Base-by-base conservation (phyloP, 2,329 filamentous ascomycete genomes). In the Verticillium longisporum region DNA sequence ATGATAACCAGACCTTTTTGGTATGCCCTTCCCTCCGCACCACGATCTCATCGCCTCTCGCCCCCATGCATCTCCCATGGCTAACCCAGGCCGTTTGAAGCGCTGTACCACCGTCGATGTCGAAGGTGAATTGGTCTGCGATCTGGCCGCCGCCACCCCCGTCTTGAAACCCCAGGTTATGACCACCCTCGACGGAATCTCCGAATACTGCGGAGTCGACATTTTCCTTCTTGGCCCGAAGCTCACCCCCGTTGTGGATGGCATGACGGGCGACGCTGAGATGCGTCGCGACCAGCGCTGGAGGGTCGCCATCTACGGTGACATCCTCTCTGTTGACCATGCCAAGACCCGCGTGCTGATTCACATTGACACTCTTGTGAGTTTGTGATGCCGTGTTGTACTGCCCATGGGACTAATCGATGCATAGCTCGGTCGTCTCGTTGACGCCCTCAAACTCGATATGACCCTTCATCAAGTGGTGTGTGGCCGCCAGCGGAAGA, bases 161-260 rank as follows among this genome's bases (percentile, higher is more conserved):
- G 63, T 38, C 37, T 82, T 97, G 63, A 87, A 91, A 72, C 83
- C 87, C 65, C 84, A 86, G 56, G 90, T 97, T 33, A 85, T 93
- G 58, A 87, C 92, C 65, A 91, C 94, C 69, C 84, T 99, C 68
- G 92, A 98, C 74, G 88, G 89, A 65, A 89, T 97, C 70, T 91
- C 95, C 11, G 85, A 82, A 66, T 96, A 90, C 71, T 97, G 93
- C 64, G 95, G 95, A 58, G 94, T 96, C 60, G 95, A 99, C 75
- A 96, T 99, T 68, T 99, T 99, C 75, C 81, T 99, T 57, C 85
- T 99, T 58, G 93, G 92, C 61, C 93, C 95, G 4, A 97, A 96
- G 75, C 83, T 93, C 65, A 88, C 89, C 33, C 89, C 91, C 13
- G 88, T 96, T 67, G 87, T 89, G 55, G 87, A 89, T 61, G 83